These are phyloP conservation scores for Gynostemma pentaphyllum DNA, from an alignment of 306 rosid genomes.

Conservation along the genomic window DNA sequence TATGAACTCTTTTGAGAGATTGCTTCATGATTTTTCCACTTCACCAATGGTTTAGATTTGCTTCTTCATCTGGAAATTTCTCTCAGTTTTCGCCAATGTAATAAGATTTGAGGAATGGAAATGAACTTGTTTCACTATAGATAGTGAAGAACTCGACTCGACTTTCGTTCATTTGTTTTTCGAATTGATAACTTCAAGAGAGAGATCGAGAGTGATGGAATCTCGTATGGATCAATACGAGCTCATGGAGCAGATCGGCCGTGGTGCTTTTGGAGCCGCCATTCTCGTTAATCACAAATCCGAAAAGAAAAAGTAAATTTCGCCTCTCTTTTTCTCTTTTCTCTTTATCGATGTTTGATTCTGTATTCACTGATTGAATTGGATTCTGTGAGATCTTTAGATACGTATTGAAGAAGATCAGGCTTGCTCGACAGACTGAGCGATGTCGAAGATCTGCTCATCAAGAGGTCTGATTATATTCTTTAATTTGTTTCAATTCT, in stretches of 20 bases:
- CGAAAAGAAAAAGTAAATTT: constrained; percentile 91
- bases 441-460: constrained; percentile 97
- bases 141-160: background rate
- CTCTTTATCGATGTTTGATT: background rate
- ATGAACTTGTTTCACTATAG: background rate
- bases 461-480: constrained; percentile 63
- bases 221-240: constrained; percentile 99
- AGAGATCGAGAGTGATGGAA: constrained; percentile 43
- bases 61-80: background rate
- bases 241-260: constrained; percentile 99
- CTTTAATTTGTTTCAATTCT: background rate
- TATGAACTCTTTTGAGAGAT: background rate
- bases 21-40: background rate
- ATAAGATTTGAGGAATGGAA: background rate
- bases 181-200: constrained; percentile 7
- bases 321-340: constrained; percentile 6
- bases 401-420: constrained; percentile 96
- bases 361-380: background rate
- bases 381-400: constrained; percentile 29
- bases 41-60: background rate
- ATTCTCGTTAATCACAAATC: constrained; percentile 85
- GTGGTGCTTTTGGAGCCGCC: constrained; percentile 99
- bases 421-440: constrained; percentile 98
- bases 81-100: constrained; percentile 12
- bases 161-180: background rate